Base-by-base conservation (phyloP, 179 eudicot species). In the Actinidia polygama region DNA sequence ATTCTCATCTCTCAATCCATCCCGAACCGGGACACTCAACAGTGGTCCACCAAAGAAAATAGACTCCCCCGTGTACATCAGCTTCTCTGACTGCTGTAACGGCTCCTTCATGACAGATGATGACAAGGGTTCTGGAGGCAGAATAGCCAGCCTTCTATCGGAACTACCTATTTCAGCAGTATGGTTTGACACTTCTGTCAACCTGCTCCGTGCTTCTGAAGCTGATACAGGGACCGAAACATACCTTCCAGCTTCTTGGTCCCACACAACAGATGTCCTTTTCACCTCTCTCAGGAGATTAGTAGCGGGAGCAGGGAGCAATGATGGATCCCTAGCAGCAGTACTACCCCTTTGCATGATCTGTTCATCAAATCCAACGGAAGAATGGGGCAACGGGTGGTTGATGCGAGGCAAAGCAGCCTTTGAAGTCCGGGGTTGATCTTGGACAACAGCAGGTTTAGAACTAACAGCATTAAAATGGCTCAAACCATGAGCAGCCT, bases 21-120 rank as follows among this genome's bases (percentile, higher is more conserved):
- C 91, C 81, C 80, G 87, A 26, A 78, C 83, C 4, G 95, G 91
- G 76, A 85, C 85, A 80, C 86, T 88, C 83, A 94, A 74, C 79
- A 95, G 94, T 46, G 99, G 99, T 1, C 99, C 98, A 19, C 98
- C 98, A 59, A 89, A 95, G 92, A 95, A 95, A 54, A 95, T 95
- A 77, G 97, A 92, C 26, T 94, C 93, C 53, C 95, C 98, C 0
- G 90, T 87, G 87, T 94, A 94, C 82, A 64, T 87, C 82, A 93
- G 87, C 89, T 91, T 92, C 82, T 93, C 93, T 18, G 93, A 84
- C 73, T 92, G 92, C 87, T 85, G 90, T 50, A 77, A 67, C 36
- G 86, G 92, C 12, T 7, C 86, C 80, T 79, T 87, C 19, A 44
- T 15, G 11, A 77, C 79, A 67, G 91, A 86, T 16, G 73, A 69